phyloP scores from a whole-genome alignment of 192 early-diverging fungal genomes.

The Coemansia brasiliensis region DNA sequence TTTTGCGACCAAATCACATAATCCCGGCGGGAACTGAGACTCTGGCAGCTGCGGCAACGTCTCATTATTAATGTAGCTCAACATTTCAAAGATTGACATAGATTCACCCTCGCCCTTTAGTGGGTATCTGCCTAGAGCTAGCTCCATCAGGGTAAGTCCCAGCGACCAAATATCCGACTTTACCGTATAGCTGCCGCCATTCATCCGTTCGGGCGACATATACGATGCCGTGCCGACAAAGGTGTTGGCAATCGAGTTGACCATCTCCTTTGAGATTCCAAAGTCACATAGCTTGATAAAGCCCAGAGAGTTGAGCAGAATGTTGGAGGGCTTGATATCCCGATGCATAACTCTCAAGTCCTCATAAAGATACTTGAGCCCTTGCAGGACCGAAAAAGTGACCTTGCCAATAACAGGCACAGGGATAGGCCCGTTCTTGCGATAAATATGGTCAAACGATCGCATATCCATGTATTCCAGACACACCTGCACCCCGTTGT shows the following conservation, averaged over 20 bases:
- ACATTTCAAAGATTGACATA: conserved; percentile 85
- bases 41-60: conserved; percentile 76
- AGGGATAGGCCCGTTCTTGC: conserved; percentile 86
- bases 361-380: conserved; percentile 83
- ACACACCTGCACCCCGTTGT: conserved; percentile 85
- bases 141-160: conserved; percentile 79
- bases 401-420: conserved; percentile 85
- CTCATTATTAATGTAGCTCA: conserved; percentile 90
- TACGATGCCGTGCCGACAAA: conserved; percentile 85
- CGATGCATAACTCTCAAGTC: conserved; percentile 92
- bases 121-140: conserved; percentile 75
- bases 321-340: conserved; percentile 87
- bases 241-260: conserved; percentile 80
- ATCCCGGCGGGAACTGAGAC: conserved; percentile 69
- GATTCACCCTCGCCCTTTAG: conserved; percentile 66
- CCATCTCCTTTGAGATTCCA: conserved; percentile 88
- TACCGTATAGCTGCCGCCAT: conserved; percentile 74
- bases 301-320: conserved; percentile 77
- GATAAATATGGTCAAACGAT: conserved; percentile 90
- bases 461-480: conserved; percentile 98
- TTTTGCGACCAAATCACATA: conserved; percentile 73
- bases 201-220: conserved; percentile 84
- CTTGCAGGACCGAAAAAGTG: conserved; percentile 73
- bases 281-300: conserved; percentile 84
- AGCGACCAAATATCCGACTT: conserved; percentile 83